phyloP scores from a whole-genome alignment of 345 rosid genomes.

The Raphanus raphanistrum region DNA sequence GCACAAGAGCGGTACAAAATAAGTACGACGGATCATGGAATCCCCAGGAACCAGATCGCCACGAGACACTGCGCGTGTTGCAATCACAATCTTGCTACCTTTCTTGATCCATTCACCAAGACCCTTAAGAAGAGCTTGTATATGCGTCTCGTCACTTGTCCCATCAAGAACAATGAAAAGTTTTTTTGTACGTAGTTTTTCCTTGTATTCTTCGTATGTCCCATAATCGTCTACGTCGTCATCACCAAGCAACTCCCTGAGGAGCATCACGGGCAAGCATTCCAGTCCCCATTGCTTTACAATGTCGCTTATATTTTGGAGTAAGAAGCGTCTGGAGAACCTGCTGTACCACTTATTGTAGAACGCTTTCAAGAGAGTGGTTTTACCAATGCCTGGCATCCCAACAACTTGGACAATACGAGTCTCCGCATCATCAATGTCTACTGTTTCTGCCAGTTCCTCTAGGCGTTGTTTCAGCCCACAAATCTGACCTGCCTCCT shows the following conservation, averaged over 20 bases:
- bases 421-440: not conserved
- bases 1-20: conserved; percentile 8
- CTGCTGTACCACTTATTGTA: not conserved
- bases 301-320: not conserved
- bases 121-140: conserved; percentile 1
- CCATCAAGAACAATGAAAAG: conserved; percentile 25
- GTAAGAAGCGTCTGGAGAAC: not conserved
- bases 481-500: not conserved
- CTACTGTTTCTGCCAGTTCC: conserved; percentile 7
- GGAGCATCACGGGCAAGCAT: conserved; percentile 10
- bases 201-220: not conserved
- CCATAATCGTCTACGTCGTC: not conserved
- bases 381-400: conserved; percentile 18
- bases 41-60: not conserved
- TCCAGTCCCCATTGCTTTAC: not conserved
- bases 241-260: not conserved
- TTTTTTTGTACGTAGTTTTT: not conserved
- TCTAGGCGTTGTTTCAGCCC: conserved; percentile 19
- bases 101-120: not conserved
- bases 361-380: not conserved
- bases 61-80: conserved; percentile 13
- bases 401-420: conserved; percentile 18
- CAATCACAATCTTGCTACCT: conserved; percentile 32
- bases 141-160: not conserved
- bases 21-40: not conserved